Conservation (phyloP, 352 stramenopile species). For the Globisporangium mamillatum region DNA sequence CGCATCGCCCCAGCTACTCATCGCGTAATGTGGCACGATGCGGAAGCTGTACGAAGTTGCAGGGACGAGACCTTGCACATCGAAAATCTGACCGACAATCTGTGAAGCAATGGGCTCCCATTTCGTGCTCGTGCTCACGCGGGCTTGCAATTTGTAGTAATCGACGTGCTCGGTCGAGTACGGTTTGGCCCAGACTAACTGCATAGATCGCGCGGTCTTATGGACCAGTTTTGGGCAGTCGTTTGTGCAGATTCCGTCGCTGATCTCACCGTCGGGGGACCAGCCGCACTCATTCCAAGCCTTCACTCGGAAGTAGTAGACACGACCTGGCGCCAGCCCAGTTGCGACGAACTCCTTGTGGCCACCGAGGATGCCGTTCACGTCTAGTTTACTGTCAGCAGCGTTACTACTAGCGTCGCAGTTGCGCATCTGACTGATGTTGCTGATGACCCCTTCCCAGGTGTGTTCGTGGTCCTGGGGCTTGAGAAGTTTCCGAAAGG, state of each 20-base stretch:
- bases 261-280: conserved; percentile 48
- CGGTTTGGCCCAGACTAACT: conserved; percentile 50
- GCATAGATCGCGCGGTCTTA: conserved; percentile 26
- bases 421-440: conserved; percentile 24
- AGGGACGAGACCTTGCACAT: conserved; percentile 29
- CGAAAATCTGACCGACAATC: conserved; percentile 24
- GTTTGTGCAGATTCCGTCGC: conserved; percentile 52
- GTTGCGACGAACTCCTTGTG: conserved; percentile 31
- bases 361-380: conserved; percentile 9
- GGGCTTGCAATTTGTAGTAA: conserved; percentile 40
- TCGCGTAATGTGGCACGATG: conserved; percentile 43
- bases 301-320: conserved; percentile 54
- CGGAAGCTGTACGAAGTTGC: conserved; percentile 49
- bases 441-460: conserved; percentile 34
- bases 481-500: conserved; percentile 34
- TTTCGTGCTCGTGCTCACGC: conserved; percentile 31
- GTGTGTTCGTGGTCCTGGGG: conserved; percentile 29
- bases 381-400: neutral
- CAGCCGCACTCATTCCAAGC: conserved; percentile 45
- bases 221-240: conserved; percentile 42
- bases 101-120: conserved; percentile 29
- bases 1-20: conserved; percentile 31
- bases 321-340: conserved; percentile 34
- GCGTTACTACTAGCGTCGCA: conserved; percentile 13
- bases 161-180: conserved; percentile 49